Evolutionary conservation across 139 green algal species (phyloP).

Genomic region (Astrephomene gubernaculifera): DNA sequence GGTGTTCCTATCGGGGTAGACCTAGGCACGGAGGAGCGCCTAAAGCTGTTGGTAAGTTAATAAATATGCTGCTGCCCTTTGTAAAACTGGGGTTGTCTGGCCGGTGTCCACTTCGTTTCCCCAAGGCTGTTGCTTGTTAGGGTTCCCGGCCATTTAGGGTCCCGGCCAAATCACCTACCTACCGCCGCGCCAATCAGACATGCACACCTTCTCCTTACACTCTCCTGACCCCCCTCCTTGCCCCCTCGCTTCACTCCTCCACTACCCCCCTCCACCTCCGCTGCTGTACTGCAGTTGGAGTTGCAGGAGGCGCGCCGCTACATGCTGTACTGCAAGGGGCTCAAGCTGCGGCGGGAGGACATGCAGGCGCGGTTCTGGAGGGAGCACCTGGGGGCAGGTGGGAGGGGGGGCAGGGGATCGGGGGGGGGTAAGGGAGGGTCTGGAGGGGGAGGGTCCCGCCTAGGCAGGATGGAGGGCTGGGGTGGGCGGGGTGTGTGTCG

Average conservation of each 20-base stretch:
- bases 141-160: no score
- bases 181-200: no score
- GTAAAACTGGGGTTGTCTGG: no score
- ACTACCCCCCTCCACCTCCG: no score
- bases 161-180: no score
- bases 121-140: no score
- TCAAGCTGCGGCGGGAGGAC: constrained; percentile 66
- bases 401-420: background rate
- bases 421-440: no score
- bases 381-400: constrained; percentile 47
- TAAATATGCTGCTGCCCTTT: no score
- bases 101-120: no score
- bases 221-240: background rate
- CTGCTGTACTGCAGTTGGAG: constrained; percentile 72
- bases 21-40: background rate
- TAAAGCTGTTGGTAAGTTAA: constrained; percentile 25
- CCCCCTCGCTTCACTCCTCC: background rate
- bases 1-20: background rate
- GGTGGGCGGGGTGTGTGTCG: no score
- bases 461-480: no score
- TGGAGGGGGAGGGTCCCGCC: no score
- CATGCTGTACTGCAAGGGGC: constrained; percentile 82
- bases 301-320: constrained; percentile 67
- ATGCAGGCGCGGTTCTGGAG: constrained; percentile 66
- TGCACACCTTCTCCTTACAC: background rate